phyloP scores from a whole-genome alignment of 768 basidiomycete genomes.

The Exidia glandulosa region DNA sequence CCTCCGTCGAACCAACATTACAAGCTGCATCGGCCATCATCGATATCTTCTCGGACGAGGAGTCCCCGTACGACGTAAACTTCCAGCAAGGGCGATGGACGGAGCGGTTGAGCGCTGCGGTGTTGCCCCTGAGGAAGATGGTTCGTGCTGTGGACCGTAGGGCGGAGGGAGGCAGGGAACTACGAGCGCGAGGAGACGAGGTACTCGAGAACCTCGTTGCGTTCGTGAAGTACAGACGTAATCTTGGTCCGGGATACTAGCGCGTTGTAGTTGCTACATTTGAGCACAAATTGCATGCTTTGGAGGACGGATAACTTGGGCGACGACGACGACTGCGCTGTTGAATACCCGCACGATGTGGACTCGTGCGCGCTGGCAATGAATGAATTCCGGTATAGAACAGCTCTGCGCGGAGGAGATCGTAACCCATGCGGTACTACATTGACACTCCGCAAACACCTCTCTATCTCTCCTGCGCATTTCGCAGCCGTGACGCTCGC shows the following conservation, averaged over 20 bases:
- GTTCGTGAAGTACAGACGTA: slow-evolving; percentile 63
- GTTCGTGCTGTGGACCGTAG: slow-evolving; percentile 57
- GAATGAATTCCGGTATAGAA: too few relatives aligned
- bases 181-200: slow-evolving; percentile 62
- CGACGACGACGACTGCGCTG: too few relatives aligned
- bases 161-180: slow-evolving; percentile 53
- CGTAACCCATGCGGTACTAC: too few relatives aligned
- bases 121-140: slow-evolving; percentile 50
- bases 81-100: slow-evolving; percentile 57
- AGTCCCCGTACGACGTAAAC: slow-evolving; percentile 64
- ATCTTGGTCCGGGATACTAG: slow-evolving; percentile 23
- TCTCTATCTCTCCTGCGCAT: too few relatives aligned
- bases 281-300: too few relatives aligned
- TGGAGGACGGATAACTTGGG: too few relatives aligned
- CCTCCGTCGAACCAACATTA: slow-evolving; percentile 57
- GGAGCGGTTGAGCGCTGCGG: slow-evolving; percentile 40
- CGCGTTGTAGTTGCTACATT: too few relatives aligned
- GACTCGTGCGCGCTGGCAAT: too few relatives aligned
- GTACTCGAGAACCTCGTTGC: slow-evolving; percentile 64
- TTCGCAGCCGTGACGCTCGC: too few relatives aligned
- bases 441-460: too few relatives aligned
- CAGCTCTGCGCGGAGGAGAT: too few relatives aligned
- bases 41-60: slow-evolving; percentile 90
- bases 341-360: too few relatives aligned
- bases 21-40: slow-evolving; percentile 76